These are phyloP conservation scores for Mycena olivaceomarginata DNA, from an alignment of 768 basidiomycete species.

Conservation along the genomic window DNA sequence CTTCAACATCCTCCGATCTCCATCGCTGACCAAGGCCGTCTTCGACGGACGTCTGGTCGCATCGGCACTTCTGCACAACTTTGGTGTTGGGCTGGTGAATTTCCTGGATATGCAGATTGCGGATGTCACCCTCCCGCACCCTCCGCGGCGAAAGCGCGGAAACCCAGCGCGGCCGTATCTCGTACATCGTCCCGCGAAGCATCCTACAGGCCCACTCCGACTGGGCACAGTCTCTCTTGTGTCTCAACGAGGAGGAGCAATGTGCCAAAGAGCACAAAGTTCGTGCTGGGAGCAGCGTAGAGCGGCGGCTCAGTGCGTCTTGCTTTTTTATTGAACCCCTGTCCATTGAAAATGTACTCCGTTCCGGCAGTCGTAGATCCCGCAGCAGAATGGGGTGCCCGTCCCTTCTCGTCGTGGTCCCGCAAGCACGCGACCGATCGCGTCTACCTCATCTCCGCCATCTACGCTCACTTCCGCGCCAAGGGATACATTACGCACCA, in stretches of 20 bases:
- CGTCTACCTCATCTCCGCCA: conserved; percentile 24
- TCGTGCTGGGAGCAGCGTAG: conserved; percentile 19
- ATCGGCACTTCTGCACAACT: conserved; percentile 23
- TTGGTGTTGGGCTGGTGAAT: conserved; percentile 20
- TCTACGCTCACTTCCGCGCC: conserved; percentile 17
- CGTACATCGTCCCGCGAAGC: not conserved
- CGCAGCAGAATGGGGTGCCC: conserved; percentile 17
- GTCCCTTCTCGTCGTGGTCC: conserved; percentile 20
- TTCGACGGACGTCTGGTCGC: conserved; percentile 25
- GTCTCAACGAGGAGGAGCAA: too few species aligned
- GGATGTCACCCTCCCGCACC: conserved; percentile 17
- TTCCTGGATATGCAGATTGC: conserved; percentile 23
- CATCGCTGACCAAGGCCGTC: conserved; percentile 19
- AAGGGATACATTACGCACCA: conserved; percentile 16
- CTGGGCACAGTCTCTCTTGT: too few species aligned
- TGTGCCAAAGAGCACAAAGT: not conserved
- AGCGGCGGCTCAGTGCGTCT: conserved; percentile 19
- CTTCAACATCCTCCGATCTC: conserved; percentile 17
- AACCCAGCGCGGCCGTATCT: conserved; percentile 17
- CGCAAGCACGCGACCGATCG: conserved; percentile 22
- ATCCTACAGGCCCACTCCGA: too few species aligned
- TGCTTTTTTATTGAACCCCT: not conserved
- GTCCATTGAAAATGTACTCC: not conserved
- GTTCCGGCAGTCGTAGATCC: conserved; percentile 13
- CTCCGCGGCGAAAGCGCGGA: conserved; percentile 17